Evolutionary conservation across 1,139 yeast species (phyloP), one percentile per base, ranked within the genome.

Genomic region (Saccharomyces uvarum): DNA sequence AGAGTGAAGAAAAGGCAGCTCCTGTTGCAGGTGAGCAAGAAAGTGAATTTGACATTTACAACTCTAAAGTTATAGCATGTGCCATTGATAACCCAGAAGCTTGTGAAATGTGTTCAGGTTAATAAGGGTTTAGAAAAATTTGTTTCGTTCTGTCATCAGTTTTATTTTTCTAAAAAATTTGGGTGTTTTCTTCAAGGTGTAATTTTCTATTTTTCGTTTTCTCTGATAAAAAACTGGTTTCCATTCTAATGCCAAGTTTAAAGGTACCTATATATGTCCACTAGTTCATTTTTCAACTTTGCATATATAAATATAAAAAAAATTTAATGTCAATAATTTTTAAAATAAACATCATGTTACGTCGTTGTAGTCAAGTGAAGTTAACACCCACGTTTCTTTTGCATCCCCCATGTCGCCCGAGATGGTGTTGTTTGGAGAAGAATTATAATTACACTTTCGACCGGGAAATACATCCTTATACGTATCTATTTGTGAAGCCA

Each of bases 71-170:
- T 48, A 82, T 93, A 74, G 97, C 97, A 47, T 93, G 99, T 78
- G 96, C 98, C 54, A 90, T 93, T 72, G 84, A 87, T 72, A 93
- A 93, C 76, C 97, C 97, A 57, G 98, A 88, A 74, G 83, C 98
- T 50, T 93, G 99, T 76, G 93, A 93, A 70, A 93, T 93, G 99
- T 93, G 99, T 78, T 91, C 98, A 59, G 98, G 98, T 77, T 93
- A 77, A 74, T 51, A 19, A 16, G 44, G 44, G 44, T 19, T 38
- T 4, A 24, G 4, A 24, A 24, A 16, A 33, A 14, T 38, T 38
- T 16, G 9, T 38, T 38, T 8, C 4, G 11, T 38, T 38, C 24
- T 38, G 16, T 28, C 31, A 28, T 28, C 31, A 28, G 11, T 28
- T 28, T 13, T 28, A 8, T 28, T 28, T 33, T 38, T 38, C 19